A percentile compares a stretch with the other conserved stretches of the same genome.
phyloP scores from a whole-genome alignment of 2,329 filamentous ascomycete genomes.

The Albophoma yamanashiensis region DNA sequence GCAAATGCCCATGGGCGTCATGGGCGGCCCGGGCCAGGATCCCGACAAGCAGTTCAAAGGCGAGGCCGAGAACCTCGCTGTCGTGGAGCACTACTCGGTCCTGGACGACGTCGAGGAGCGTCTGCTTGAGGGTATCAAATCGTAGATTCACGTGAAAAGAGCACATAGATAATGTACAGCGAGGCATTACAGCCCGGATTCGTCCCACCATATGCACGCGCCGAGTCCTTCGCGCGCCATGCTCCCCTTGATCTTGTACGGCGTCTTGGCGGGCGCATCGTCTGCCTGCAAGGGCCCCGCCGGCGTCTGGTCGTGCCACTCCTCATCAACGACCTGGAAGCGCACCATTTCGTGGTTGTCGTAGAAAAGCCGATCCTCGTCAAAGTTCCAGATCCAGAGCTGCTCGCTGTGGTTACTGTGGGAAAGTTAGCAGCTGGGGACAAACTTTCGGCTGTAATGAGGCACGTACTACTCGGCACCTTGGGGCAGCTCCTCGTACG shows the following conservation, averaged over 20 bases:
- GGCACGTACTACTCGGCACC: conserved; percentile 60
- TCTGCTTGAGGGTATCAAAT: conserved; percentile 48
- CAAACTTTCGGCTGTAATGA: neutral
- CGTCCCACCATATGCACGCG: conserved; percentile 54
- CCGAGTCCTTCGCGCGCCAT: conserved; percentile 55
- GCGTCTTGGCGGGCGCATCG: conserved; percentile 50
- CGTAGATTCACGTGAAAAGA: conserved; percentile 18
- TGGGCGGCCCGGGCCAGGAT: conserved; percentile 88
- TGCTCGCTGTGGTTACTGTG: conserved; percentile 61
- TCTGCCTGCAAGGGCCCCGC: conserved; percentile 54
- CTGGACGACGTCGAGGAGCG: conserved; percentile 81
- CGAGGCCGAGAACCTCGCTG: conserved; percentile 91
- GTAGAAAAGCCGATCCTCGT: conserved; percentile 68
- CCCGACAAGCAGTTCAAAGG: conserved; percentile 89
- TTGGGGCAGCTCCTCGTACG: conserved; percentile 60
- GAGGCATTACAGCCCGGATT: conserved; percentile 3
- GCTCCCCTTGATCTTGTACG: conserved; percentile 58
- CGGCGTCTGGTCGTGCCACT: conserved; percentile 84
- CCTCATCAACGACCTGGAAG: conserved; percentile 75
- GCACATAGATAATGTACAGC: conserved; percentile 9
- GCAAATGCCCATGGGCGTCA: conserved; percentile 30
- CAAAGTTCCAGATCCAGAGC: conserved; percentile 76
- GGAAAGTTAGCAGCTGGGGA: neutral
- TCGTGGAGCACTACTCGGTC: conserved; percentile 88
- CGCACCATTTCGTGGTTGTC: conserved; percentile 84